Percentiles rank a stretch among this genome's conserved stretches.
These are phyloP conservation scores for Trichoderma asperellum DNA, from an alignment of 2,329 filamentous ascomycete genomes.

Conservation along the genomic window DNA sequence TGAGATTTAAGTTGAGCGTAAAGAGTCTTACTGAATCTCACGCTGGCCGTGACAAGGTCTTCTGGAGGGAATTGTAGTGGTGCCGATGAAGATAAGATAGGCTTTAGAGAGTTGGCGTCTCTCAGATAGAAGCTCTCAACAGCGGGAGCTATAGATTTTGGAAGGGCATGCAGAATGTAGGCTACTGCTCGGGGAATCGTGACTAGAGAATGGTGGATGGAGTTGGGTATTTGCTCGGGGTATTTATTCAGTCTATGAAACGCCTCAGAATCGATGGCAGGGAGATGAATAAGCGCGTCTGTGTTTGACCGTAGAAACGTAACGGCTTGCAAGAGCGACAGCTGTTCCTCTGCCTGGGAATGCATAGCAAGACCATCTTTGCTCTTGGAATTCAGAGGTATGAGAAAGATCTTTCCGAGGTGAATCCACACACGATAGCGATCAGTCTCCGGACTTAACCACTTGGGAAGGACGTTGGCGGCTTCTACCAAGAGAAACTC, in stretches of 20 bases:
- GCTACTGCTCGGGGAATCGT: slow-evolving; percentile 82
- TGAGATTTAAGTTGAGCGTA: slow-evolving; percentile 92
- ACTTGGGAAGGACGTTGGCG: slow-evolving; percentile 81
- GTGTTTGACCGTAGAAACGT: slow-evolving; percentile 60
- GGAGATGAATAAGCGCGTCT: slow-evolving; percentile 68
- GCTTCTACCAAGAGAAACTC: slow-evolving; percentile 96
- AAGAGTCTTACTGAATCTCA: slow-evolving; percentile 83
- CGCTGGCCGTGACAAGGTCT: slow-evolving; percentile 79
- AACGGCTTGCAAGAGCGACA: slow-evolving; percentile 69
- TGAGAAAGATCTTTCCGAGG: slow-evolving; percentile 72
- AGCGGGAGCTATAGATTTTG: slow-evolving; percentile 77
- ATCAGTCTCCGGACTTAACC: slow-evolving; percentile 90
- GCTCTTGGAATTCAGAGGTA: slow-evolving; percentile 55
- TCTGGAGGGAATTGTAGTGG: slow-evolving; percentile 69
- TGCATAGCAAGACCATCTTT: slow-evolving; percentile 28
- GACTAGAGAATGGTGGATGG: slow-evolving; percentile 74
- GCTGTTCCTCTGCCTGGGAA: slow-evolving; percentile 24
- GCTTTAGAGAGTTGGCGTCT: slow-evolving; percentile 75
- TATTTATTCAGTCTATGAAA: slow-evolving; percentile 89
- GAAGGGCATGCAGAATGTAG: slow-evolving; percentile 73
- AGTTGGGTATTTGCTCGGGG: slow-evolving; percentile 72
- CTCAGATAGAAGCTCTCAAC: slow-evolving; percentile 92
- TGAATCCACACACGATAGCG: slow-evolving; percentile 90
- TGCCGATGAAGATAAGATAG: slow-evolving; percentile 60
- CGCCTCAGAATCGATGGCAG: slow-evolving; percentile 80